Conservation (phyloP, 345 rosid species). For the Moricandia moricandioides region DNA sequence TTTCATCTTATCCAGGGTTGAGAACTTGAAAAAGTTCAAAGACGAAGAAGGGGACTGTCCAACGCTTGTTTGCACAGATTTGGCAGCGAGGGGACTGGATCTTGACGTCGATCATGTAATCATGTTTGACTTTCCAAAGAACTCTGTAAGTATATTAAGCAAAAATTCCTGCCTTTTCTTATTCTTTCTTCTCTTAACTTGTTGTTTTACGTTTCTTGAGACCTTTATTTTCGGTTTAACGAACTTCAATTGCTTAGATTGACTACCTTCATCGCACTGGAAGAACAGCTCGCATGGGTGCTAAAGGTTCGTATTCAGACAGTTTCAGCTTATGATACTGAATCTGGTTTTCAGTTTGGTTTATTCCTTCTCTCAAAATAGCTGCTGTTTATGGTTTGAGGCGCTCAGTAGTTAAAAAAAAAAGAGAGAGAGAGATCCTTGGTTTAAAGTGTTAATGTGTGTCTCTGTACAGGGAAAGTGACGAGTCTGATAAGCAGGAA, state of each 20-base stretch:
- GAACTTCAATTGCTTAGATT: conserved; percentile 44
- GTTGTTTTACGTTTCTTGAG: not conserved
- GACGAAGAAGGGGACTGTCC: conserved; percentile 88
- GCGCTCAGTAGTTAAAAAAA: not conserved
- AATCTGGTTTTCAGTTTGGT: not conserved
- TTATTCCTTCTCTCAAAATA: not conserved
- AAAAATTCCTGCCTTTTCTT: not conserved
- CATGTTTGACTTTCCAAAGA: conserved; percentile 90
- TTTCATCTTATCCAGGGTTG: conserved; percentile 49
- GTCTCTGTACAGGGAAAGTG: conserved; percentile 61
- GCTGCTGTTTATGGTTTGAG: not conserved
- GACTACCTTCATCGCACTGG: conserved; percentile 98
- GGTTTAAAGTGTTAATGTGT: not conserved
- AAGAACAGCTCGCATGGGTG: conserved; percentile 98
- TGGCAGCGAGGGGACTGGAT: conserved; percentile 94
- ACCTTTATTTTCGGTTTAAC: not conserved
- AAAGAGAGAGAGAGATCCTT: not conserved
- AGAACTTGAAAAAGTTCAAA: conserved; percentile 82
- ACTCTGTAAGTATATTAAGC: conserved; percentile 57
- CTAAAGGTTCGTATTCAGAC: conserved; percentile 58
- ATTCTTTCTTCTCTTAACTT: not conserved
- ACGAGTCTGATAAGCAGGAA: conserved; percentile 78
- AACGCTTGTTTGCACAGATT: conserved; percentile 87
- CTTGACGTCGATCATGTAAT: conserved; percentile 86
- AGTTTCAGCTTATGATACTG: not conserved